These are phyloP conservation scores for Podosphaera leucotricha DNA, from an alignment of 2,329 filamentous ascomycete genomes.

Conservation along the genomic window DNA sequence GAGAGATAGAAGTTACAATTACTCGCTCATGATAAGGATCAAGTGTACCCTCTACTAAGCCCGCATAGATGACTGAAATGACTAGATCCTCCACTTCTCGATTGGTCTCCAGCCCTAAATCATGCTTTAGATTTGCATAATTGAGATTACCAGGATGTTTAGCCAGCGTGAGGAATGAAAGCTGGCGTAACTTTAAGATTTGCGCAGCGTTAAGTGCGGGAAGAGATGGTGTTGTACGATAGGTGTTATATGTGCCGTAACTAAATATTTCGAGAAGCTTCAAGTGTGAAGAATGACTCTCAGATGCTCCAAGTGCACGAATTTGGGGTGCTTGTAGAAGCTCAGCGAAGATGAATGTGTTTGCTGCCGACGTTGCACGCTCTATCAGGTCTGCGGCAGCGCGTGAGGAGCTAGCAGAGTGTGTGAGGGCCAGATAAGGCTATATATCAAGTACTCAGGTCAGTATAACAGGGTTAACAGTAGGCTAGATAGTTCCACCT, in stretches of 20 bases:
- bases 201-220: constrained; percentile 53
- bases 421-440: constrained; percentile 77
- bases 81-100: constrained; percentile 67
- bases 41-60: constrained; percentile 59
- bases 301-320: constrained; percentile 39
- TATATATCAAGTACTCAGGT: constrained; percentile 23
- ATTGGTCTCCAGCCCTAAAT: constrained; percentile 40
- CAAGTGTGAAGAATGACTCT: constrained; percentile 40
- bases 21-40: constrained; percentile 56
- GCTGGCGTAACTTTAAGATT: constrained; percentile 64
- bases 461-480: background rate
- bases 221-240: constrained; percentile 30
- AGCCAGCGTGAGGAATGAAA: constrained; percentile 67
- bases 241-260: constrained; percentile 69
- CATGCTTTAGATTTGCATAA: constrained; percentile 43
- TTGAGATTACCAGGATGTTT: constrained; percentile 42
- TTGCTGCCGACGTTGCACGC: constrained; percentile 69
- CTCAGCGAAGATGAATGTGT: constrained; percentile 84
- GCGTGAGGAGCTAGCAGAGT: constrained; percentile 61
- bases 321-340: constrained; percentile 65
- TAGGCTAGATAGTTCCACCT: constrained; percentile 4
- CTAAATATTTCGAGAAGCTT: constrained; percentile 70
- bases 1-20: constrained; percentile 55
- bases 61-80: constrained; percentile 68
- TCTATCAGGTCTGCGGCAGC: constrained; percentile 68